Conservation (phyloP, 768 basidiomycete species). For the Leccinum subtestaceum region DNA sequence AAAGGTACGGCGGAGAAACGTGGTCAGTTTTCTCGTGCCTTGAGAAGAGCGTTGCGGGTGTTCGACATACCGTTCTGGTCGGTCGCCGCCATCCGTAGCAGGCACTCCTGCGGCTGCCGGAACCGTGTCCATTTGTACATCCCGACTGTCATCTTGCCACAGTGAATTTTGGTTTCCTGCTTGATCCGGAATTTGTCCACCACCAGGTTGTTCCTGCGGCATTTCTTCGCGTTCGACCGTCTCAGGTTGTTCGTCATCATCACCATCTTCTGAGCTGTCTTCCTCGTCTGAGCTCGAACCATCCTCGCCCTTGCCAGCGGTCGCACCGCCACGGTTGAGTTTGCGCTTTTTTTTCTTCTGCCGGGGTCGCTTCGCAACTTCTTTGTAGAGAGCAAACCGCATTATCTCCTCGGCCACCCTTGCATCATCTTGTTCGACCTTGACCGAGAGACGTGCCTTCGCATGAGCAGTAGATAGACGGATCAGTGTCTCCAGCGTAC, state of each 20-base stretch:
- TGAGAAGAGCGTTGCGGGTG: constrained; percentile 1
- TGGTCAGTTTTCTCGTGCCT: not conserved
- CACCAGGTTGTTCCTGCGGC: constrained; percentile 35
- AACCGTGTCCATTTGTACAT: constrained; percentile 57
- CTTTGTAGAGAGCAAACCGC: constrained; percentile 96
- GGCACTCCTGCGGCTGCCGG: constrained; percentile 37
- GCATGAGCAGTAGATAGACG: constrained; percentile 98
- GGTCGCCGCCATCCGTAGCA: constrained; percentile 42
- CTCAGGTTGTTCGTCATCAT: constrained; percentile 38
- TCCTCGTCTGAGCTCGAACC: constrained; percentile 38
- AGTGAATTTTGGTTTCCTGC: constrained; percentile 50
- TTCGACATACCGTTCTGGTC: constrained; percentile 55
- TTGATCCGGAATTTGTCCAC: constrained; percentile 25
- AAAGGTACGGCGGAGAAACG: not conserved
- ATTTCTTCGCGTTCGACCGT: constrained; percentile 49
- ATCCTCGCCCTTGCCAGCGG: constrained; percentile 52
- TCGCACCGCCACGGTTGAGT: constrained; percentile 65
- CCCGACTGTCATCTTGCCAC: constrained; percentile 68
- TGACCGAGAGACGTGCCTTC: constrained; percentile 84
- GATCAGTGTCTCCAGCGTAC: constrained; percentile 97
- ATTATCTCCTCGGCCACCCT: constrained; percentile 91
- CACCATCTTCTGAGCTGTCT: constrained; percentile 43
- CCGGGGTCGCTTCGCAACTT: constrained; percentile 77
- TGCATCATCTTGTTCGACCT: constrained; percentile 84
- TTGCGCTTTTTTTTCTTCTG: constrained; percentile 81